Percentiles rank a stretch among this genome's conserved stretches.
Evolutionary conservation across 768 basidiomycete genomes (phyloP).

Genomic region (Macrocybe gigantea): DNA sequence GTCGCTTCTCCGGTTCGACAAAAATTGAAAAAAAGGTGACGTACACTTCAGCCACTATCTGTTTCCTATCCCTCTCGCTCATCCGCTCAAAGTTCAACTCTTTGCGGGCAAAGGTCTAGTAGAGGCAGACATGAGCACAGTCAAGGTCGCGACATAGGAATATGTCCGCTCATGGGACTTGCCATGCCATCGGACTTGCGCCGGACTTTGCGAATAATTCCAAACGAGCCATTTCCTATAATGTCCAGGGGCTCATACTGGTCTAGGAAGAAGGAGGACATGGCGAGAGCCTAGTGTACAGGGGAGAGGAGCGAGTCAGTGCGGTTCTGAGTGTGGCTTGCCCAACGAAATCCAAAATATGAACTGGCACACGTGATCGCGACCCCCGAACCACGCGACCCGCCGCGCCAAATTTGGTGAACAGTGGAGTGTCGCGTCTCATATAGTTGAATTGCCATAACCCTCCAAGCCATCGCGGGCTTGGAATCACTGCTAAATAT

Average conservation of each 20-base stretch:
- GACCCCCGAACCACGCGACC: background rate
- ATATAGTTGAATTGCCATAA: too few relatives aligned
- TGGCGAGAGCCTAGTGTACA: constrained; percentile 4
- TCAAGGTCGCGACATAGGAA: background rate
- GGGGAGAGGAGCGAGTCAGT: background rate
- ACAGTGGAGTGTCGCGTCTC: too few relatives aligned
- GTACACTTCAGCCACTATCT: constrained; percentile 97
- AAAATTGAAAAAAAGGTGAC: constrained; percentile 21
- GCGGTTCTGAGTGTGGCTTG: background rate
- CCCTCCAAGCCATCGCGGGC: too few relatives aligned
- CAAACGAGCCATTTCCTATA: constrained; percentile 97
- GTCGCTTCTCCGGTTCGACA: background rate
- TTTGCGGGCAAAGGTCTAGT: constrained; percentile 80
- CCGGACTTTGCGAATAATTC: constrained; percentile 92
- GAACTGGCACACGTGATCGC: constrained; percentile 5
- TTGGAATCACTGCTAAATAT: too few relatives aligned
- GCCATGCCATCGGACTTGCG: constrained; percentile 81
- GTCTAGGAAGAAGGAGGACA: constrained; percentile 51
- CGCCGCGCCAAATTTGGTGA: too few relatives aligned
- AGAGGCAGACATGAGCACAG: background rate
- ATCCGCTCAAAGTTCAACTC: constrained; percentile 98
- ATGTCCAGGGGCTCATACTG: constrained; percentile 85
- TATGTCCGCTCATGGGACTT: constrained; percentile 23
- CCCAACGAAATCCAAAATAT: background rate
- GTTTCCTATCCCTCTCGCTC: constrained; percentile 93